Base-by-base conservation (phyloP, 495 filamentous ascomycete genomes). In the Penicillium canariense region DNA sequence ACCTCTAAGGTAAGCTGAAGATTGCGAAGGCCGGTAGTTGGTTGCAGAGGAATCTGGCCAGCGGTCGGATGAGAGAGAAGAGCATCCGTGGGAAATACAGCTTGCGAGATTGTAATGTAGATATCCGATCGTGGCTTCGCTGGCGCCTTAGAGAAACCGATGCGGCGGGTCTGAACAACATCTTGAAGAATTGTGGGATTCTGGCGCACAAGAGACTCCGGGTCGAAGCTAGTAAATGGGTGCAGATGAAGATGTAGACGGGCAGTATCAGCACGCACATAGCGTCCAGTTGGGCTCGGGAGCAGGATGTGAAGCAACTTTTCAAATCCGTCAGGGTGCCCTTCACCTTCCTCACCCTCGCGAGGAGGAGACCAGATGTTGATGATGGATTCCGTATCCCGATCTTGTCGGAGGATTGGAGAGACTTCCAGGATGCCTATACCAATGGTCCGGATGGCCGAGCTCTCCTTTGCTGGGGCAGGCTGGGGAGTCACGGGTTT, bases 121-220 rank as follows among this genome's bases (percentile, higher is more conserved):
- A 99, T 97, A 65, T 99, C 94, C 11, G 89, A 96, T 56, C 94
- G 75, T 8, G 90, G 80, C 61, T 88, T 89, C 0, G 87, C 89
- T 1, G 94, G 94, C 7, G 91, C 92, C 17, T 91, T 91, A 2
- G 94, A 87, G 70, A 99, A 99, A n/a, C 91, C 93, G 61, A 96
- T 91, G 67, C 93, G 91, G 56, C 79, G 82, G 5, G 91, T 93
- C 59, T 85, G 86, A 54, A 79, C 79, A 52, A 97, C 81, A 36
- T 85, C 84, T 49, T 95, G 89, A 31, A 97, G 82, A 5, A 95
- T 73, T 0, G 94, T 97, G 8, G 93, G 95, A 12, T 92, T 97
- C 40, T 85, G 82, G 54, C 86, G 86, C 53, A 97, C 85, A 26
- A 99, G 80, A 2, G 71, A 76, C 58, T 91, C 91, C 0, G 89